Conservation (phyloP, 352 stramenopile species). For the Globisporangium solare region DNA sequence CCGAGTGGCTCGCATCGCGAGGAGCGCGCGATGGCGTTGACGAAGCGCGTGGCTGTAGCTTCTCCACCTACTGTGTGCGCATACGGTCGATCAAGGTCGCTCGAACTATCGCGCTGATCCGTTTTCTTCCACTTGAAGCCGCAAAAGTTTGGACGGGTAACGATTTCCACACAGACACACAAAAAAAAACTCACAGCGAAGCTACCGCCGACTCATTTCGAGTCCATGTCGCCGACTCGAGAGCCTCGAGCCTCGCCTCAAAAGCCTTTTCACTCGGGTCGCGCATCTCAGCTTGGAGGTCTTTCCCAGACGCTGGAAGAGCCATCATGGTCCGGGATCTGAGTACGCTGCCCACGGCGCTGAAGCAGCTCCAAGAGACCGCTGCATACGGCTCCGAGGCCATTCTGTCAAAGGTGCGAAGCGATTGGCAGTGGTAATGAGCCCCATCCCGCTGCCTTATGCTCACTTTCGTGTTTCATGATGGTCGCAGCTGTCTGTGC, state of each 20-base stretch:
- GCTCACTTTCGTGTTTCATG: not conserved
- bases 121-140: too few relatives aligned
- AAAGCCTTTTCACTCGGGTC: too few relatives aligned
- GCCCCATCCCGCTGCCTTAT: not conserved
- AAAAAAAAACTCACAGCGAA: too few relatives aligned
- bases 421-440: too few relatives aligned
- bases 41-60: not conserved
- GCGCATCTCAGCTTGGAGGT: not conserved
- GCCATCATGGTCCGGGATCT: conserved; percentile 2
- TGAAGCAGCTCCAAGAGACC: conserved; percentile 11
- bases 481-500: conserved; percentile 34
- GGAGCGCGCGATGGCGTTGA: not conserved
- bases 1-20: conserved; percentile 1
- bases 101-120: too few relatives aligned
- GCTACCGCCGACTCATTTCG: too few relatives aligned
- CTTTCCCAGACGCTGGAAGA: not conserved
- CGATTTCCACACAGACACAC: too few relatives aligned
- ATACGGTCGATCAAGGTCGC: too few relatives aligned
- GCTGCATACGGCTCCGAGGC: conserved; percentile 10
- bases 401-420: conserved; percentile 12
- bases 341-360: conserved; percentile 1
- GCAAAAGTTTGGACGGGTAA: too few relatives aligned
- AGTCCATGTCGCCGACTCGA: too few relatives aligned
- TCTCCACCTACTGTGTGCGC: not conserved
- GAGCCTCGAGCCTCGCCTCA: too few relatives aligned